Evolutionary conservation across 257 asterid genomes (phyloP).

Genomic region (Parsonsia alboflavescens): DNA sequence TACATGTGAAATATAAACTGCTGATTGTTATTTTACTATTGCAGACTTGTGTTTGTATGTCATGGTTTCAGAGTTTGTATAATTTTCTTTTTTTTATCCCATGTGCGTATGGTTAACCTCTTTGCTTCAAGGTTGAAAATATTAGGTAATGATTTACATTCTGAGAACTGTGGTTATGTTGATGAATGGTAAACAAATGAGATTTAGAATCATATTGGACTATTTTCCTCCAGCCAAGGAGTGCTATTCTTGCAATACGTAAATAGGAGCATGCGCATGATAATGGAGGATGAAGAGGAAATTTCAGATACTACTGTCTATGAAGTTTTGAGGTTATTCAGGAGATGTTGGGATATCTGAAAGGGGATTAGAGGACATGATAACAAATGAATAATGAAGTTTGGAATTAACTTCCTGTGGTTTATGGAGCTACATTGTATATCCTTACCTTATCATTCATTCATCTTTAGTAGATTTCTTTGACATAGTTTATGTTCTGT

Average conservation of each 20-base stretch:
- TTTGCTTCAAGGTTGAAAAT: neutral
- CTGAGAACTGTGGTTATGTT: neutral
- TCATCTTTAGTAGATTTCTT: neutral
- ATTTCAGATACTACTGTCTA: neutral
- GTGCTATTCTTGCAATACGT: neutral
- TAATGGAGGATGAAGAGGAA: neutral
- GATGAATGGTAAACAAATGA: neutral
- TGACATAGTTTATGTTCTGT: neutral
- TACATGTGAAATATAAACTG: constrained; percentile 2
- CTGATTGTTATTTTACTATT: constrained; percentile 2
- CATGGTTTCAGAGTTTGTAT: neutral
- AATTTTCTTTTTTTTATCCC: neutral
- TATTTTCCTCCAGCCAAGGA: neutral
- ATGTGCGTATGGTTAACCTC: neutral
- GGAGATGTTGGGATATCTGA: neutral
- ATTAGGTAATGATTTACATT: neutral
- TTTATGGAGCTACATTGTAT: neutral
- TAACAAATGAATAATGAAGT: neutral
- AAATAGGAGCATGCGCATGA: neutral
- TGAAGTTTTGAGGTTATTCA: neutral
- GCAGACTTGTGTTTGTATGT: neutral
- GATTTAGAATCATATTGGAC: neutral
- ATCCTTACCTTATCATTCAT: neutral
- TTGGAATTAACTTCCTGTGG: neutral
- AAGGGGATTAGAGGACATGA: neutral